Evolutionary conservation across 352 stramenopile genomes (phyloP).

Genomic region (Globisporangium ultimum): DNA sequence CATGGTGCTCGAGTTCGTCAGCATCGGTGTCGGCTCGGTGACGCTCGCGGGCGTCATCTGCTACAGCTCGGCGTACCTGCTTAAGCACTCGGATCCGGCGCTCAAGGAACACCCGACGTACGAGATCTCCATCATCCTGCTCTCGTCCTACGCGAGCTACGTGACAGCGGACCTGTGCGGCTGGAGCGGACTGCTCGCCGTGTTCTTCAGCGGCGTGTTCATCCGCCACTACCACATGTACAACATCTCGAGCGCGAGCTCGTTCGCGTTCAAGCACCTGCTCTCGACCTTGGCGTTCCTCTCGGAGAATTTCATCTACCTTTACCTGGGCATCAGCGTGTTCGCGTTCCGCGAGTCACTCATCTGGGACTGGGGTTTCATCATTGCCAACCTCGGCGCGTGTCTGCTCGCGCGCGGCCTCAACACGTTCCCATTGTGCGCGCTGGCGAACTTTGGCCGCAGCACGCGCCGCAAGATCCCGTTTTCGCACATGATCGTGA

Average conservation of each 20-base stretch:
- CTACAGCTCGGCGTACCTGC: conserved; percentile 40
- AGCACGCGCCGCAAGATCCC: conserved; percentile 23
- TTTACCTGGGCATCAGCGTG: conserved; percentile 45
- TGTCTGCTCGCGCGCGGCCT: conserved; percentile 25
- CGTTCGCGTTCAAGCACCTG: conserved; percentile 34
- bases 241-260: conserved; percentile 37
- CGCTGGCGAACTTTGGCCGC: conserved; percentile 26
- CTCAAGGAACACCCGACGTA: conserved; percentile 41
- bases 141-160: conserved; percentile 42
- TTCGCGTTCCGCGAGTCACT: conserved; percentile 32
- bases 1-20: conserved; percentile 32
- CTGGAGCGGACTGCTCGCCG: conserved; percentile 76
- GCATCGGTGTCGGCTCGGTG: conserved; percentile 45
- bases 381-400: conserved; percentile 22
- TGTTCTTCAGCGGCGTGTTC: conserved; percentile 76
- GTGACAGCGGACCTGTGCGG: conserved; percentile 30
- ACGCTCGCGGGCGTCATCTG: conserved; percentile 40
- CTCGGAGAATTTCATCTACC: conserved; percentile 50
- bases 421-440: conserved; percentile 41
- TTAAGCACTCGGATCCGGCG: conserved; percentile 9
- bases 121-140: conserved; percentile 62
- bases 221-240: conserved; percentile 53
- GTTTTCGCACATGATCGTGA: conserved; percentile 33
- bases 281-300: conserved; percentile 41
- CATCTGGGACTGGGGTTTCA: conserved; percentile 40